Percentiles rank a stretch among this genome's conserved stretches.
phyloP scores from a whole-genome alignment of 371 early-diverging fungal genomes.

The Dichotomocladium elegans region DNA sequence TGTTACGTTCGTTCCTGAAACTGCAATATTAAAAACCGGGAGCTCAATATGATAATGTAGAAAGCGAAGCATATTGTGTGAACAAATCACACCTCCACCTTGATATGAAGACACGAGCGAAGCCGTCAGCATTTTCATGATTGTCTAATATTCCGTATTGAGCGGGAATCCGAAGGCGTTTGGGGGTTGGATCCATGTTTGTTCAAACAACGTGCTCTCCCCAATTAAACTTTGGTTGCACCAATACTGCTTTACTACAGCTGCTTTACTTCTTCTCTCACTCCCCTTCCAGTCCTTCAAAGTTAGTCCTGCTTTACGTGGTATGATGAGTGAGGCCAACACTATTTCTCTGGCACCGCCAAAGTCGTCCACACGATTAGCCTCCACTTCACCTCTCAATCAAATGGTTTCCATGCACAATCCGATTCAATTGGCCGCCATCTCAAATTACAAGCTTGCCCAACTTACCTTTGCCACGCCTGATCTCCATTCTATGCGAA shows the following conservation, averaged over 20 bases:
- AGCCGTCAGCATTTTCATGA: too few relatives aligned
- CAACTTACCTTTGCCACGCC: slow-evolving; percentile 53
- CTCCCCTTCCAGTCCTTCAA: slow-evolving; percentile 3
- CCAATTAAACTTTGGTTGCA: slow-evolving; percentile 9
- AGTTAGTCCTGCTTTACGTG: too few relatives aligned
- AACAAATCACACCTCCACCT: too few relatives aligned
- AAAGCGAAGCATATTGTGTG: too few relatives aligned
- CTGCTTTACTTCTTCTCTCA: neutral
- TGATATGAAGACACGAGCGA: too few relatives aligned
- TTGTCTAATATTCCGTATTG: too few relatives aligned
- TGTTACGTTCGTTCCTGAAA: too few relatives aligned
- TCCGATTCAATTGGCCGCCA: slow-evolving; percentile 49
- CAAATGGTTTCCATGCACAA: slow-evolving; percentile 28
- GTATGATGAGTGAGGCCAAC: slow-evolving; percentile 8
- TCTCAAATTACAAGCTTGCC: slow-evolving; percentile 53
- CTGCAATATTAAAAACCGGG: too few relatives aligned
- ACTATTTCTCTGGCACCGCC: slow-evolving; percentile 11
- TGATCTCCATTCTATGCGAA: slow-evolving; percentile 40
- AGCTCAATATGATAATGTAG: too few relatives aligned
- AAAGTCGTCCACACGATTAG: slow-evolving; percentile 13
- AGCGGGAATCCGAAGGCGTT: too few relatives aligned
- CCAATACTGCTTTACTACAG: neutral
- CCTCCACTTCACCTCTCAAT: neutral
- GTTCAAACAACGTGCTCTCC: too few relatives aligned
- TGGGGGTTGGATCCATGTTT: too few relatives aligned